phyloP scores from a whole-genome alignment of 2,329 filamentous ascomycete genomes.

The Alternaria gaisen region DNA sequence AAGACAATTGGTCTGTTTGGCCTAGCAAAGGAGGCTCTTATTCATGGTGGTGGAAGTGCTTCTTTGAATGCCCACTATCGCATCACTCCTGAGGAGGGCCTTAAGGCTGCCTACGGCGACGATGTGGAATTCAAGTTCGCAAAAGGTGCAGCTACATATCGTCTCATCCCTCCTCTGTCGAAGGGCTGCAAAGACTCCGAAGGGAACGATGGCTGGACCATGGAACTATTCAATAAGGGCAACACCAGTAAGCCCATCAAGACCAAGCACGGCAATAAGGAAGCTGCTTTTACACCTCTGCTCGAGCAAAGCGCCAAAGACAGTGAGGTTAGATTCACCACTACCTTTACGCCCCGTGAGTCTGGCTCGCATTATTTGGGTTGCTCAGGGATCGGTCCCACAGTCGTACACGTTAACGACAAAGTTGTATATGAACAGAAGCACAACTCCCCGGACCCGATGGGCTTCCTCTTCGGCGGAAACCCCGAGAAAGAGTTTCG shows the following conservation, averaged over 20 bases:
- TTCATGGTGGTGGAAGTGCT: slow-evolving; percentile 48
- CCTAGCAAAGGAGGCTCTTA: slow-evolving; percentile 63
- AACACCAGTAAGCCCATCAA: slow-evolving; percentile 34
- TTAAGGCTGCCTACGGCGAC: slow-evolving; percentile 38
- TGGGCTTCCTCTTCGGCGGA: slow-evolving; percentile 71
- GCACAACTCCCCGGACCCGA: slow-evolving; percentile 65
- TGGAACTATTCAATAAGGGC: slow-evolving; percentile 39
- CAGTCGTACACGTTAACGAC: slow-evolving; percentile 38
- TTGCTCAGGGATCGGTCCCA: slow-evolving; percentile 48
- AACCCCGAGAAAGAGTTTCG: slow-evolving; percentile 70
- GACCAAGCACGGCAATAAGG: slow-evolving; percentile 33
- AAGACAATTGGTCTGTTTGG: slow-evolving; percentile 76
- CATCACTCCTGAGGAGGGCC: slow-evolving; percentile 38
- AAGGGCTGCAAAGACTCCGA: slow-evolving; percentile 36
- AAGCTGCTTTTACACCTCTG: slow-evolving; percentile 38
- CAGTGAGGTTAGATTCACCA: slow-evolving; percentile 35
- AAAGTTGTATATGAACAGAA: slow-evolving; percentile 43
- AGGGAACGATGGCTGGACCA: slow-evolving; percentile 45
- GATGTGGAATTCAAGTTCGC: slow-evolving; percentile 44
- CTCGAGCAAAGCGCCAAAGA: slow-evolving; percentile 33
- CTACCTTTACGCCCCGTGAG: slow-evolving; percentile 35
- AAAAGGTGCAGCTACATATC: slow-evolving; percentile 48
- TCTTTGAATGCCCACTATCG: slow-evolving; percentile 38
- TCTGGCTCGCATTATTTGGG: slow-evolving; percentile 45
- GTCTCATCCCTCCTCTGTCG: slow-evolving; percentile 42